phyloP scores from a whole-genome alignment of 2,329 filamentous ascomycete species.

The Xylaria sp. region DNA sequence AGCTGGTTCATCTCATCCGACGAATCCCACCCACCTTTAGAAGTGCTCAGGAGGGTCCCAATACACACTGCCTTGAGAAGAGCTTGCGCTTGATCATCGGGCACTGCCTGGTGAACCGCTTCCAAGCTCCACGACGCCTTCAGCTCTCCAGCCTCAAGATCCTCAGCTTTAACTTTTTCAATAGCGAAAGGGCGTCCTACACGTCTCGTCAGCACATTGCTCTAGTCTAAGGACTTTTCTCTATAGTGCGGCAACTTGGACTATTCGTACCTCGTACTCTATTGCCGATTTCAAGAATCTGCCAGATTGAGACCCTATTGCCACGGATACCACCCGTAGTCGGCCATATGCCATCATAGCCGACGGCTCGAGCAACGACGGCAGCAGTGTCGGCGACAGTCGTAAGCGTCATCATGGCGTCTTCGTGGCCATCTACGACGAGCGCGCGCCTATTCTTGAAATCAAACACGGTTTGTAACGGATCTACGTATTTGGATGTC shows the following conservation, averaged over 20 bases:
- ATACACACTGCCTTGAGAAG: conserved; percentile 54
- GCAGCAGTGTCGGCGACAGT: conserved; percentile 56
- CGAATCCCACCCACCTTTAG: conserved; percentile 50
- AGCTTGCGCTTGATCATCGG: conserved; percentile 49
- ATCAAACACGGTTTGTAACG: conserved; percentile 54
- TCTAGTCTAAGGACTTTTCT: background rate
- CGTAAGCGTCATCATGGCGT: conserved; percentile 58
- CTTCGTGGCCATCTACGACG: conserved; percentile 55
- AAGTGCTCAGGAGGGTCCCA: conserved; percentile 55
- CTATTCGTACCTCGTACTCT: conserved; percentile 54
- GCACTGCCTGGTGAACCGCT: conserved; percentile 48
- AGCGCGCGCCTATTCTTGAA: conserved; percentile 57
- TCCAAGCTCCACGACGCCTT: conserved; percentile 56
- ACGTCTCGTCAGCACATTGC: background rate
- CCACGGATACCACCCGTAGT: conserved; percentile 55
- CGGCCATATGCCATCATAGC: conserved; percentile 59
- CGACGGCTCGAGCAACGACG: conserved; percentile 55
- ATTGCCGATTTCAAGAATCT: conserved; percentile 55
- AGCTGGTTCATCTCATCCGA: conserved; percentile 37
- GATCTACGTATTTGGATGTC: conserved; percentile 57
- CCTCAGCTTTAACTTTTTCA: conserved; percentile 58
- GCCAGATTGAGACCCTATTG: conserved; percentile 49
- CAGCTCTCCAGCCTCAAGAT: conserved; percentile 58
- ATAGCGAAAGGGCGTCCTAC: conserved; percentile 53
- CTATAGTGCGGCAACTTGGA: background rate